Conservation (phyloP, 257 asterid genomes). For the Rubia yunnanensis region DNA sequence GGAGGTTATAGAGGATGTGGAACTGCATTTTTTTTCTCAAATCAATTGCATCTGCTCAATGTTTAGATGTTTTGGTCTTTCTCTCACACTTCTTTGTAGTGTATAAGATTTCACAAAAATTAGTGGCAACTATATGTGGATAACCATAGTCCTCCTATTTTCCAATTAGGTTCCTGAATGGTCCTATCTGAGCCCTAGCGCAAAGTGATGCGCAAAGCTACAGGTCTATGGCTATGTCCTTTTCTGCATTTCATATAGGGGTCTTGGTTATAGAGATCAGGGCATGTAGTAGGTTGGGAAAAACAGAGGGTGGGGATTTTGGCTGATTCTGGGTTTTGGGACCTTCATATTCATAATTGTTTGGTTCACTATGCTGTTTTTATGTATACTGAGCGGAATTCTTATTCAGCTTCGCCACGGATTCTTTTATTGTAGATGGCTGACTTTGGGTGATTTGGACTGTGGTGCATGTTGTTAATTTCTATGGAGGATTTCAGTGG, state of each 20-base stretch:
- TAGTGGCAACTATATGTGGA: background rate
- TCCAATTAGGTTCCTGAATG: conserved; percentile 5
- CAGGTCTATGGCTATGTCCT: background rate
- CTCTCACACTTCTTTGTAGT: background rate
- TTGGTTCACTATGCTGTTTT: background rate
- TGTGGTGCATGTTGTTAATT: conserved; percentile 4
- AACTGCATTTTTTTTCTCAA: background rate
- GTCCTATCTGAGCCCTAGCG: background rate
- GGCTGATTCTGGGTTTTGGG: background rate
- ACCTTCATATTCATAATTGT: background rate
- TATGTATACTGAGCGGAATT: background rate
- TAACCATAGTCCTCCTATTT: background rate
- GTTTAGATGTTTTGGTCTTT: background rate
- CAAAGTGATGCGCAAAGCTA: background rate
- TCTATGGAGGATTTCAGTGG: conserved; percentile 15
- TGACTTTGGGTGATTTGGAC: conserved; percentile 19
- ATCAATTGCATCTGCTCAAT: background rate
- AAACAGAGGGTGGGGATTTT: too few relatives aligned
- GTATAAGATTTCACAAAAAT: background rate
- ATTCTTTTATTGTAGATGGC: conserved; percentile 24
- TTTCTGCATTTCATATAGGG: background rate
- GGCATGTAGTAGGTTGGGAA: background rate
- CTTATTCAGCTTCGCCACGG: background rate
- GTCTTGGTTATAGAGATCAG: background rate
- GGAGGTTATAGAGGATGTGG: background rate